Conservation (phyloP, 2,329 filamentous ascomycete species). For the Cladosporium austrohemisphaericum region DNA sequence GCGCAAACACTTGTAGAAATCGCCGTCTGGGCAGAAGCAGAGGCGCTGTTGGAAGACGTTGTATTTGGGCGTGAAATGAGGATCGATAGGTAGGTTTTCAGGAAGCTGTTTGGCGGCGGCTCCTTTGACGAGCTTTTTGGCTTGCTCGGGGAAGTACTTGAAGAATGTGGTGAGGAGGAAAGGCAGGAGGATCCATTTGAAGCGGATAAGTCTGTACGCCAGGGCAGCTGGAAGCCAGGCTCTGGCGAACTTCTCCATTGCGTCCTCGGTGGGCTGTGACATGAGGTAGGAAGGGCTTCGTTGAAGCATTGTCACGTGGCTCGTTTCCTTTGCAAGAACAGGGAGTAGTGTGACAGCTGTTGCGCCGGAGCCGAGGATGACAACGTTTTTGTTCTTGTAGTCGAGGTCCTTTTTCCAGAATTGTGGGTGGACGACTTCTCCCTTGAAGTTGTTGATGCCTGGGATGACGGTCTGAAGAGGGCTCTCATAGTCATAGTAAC, state of each 20-base stretch:
- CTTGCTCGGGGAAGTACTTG: slow-evolving; percentile 30
- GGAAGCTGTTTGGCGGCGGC: slow-evolving; percentile 48
- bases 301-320: slow-evolving; percentile 73
- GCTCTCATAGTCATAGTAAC: slow-evolving; percentile 71
- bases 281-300: slow-evolving; percentile 65
- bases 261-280: slow-evolving; percentile 28
- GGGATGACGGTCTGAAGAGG: slow-evolving; percentile 61
- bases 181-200: slow-evolving; percentile 35
- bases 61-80: slow-evolving; percentile 46
- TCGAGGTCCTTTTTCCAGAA: slow-evolving; percentile 71
- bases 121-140: slow-evolving; percentile 36
- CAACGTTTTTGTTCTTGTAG: slow-evolving; percentile 62
- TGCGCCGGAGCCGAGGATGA: slow-evolving; percentile 73
- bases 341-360: slow-evolving; percentile 77
- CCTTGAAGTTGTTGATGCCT: slow-evolving; percentile 63
- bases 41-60: slow-evolving; percentile 67
- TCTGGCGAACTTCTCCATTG: slow-evolving; percentile 25
- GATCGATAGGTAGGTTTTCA: slow-evolving; percentile 37
- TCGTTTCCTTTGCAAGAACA: slow-evolving; percentile 60
- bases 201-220: slow-evolving; percentile 31
- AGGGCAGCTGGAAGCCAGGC: slow-evolving; percentile 20
- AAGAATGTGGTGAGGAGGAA: slow-evolving; percentile 35
- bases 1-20: slow-evolving; percentile 54
- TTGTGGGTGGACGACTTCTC: slow-evolving; percentile 64
- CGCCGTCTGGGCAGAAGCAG: slow-evolving; percentile 62